Conservation (phyloP, 2,329 filamentous ascomycete genomes). For the Alternaria gansuensis region DNA sequence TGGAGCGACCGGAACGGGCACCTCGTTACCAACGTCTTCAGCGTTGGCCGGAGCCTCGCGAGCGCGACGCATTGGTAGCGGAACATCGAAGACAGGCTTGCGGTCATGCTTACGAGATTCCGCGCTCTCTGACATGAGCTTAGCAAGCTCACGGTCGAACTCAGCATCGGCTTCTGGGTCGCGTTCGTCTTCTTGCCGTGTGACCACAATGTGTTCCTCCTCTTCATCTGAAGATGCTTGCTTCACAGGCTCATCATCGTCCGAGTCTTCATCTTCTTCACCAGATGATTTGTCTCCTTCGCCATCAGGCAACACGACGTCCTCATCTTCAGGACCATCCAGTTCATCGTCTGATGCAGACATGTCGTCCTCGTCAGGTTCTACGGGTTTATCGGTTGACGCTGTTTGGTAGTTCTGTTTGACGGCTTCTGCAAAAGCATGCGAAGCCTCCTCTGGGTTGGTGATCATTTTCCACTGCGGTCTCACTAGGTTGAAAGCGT, state of each 20-base stretch:
- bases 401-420: constrained; percentile 86
- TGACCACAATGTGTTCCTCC: constrained; percentile 91
- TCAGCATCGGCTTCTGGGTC: constrained; percentile 96
- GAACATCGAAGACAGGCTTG: constrained; percentile 94
- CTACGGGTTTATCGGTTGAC: constrained; percentile 72
- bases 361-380: constrained; percentile 76
- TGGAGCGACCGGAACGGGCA: constrained; percentile 48
- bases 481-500: constrained; percentile 83
- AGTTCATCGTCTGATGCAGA: constrained; percentile 79
- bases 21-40: constrained; percentile 55
- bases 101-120: constrained; percentile 96
- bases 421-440: constrained; percentile 85
- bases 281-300: constrained; percentile 62
- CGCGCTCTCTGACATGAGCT: constrained; percentile 97
- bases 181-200: constrained; percentile 85
- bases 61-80: constrained; percentile 82
- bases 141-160: constrained; percentile 96
- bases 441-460: constrained; percentile 82
- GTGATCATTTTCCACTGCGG: constrained; percentile 92
- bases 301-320: constrained; percentile 57
- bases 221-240: constrained; percentile 72
- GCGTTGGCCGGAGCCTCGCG: constrained; percentile 63
- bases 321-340: constrained; percentile 59
- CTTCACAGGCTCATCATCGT: constrained; percentile 56
- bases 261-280: constrained; percentile 65